phyloP scores from a whole-genome alignment of 495 filamentous ascomycete species.

The Daldinia caldariorum region DNA sequence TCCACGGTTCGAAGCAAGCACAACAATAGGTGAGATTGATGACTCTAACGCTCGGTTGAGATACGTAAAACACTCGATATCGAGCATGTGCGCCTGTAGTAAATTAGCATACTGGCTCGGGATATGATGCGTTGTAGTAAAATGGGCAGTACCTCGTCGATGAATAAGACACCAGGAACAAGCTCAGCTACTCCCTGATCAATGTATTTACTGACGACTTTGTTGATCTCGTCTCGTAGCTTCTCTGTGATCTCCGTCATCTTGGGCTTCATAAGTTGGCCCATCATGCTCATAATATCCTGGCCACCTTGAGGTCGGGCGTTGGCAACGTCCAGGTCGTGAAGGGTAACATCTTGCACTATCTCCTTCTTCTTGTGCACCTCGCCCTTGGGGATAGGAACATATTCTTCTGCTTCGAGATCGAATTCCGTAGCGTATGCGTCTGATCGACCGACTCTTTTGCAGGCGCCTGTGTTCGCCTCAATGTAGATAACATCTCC shows the following conservation, averaged over 20 bases:
- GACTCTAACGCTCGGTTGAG: slow-evolving; percentile 96
- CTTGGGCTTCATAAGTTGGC: slow-evolving; percentile 97
- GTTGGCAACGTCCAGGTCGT: slow-evolving; percentile 96
- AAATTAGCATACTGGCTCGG: slow-evolving; percentile 27
- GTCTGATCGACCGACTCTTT: slow-evolving; percentile 92
- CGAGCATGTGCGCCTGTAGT: slow-evolving; percentile 92
- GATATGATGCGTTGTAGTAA: background rate
- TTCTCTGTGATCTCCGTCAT: slow-evolving; percentile 99
- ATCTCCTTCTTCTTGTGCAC: slow-evolving; percentile 99
- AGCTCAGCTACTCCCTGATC: slow-evolving; percentile 98
- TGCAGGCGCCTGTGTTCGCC: slow-evolving; percentile 96
- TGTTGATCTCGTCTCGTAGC: slow-evolving; percentile 94
- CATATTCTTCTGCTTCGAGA: slow-evolving; percentile 97
- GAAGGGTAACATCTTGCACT: slow-evolving; percentile 97
- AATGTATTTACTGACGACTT: slow-evolving; percentile 97
- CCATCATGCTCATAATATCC: slow-evolving; percentile 99
- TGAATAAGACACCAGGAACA: slow-evolving; percentile 96
- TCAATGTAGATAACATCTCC: slow-evolving; percentile 99
- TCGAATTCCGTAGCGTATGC: slow-evolving; percentile 98
- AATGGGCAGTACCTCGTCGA: slow-evolving; percentile 79
- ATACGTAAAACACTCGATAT: slow-evolving; percentile 98
- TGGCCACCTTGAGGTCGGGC: slow-evolving; percentile 94
- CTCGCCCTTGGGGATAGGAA: slow-evolving; percentile 97
- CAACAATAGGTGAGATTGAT: slow-evolving; percentile 92
- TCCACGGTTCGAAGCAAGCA: slow-evolving; percentile 95